These are phyloP conservation scores for Ettlia oleoabundans DNA, from an alignment of 139 green algal species.

Conservation along the genomic window DNA sequence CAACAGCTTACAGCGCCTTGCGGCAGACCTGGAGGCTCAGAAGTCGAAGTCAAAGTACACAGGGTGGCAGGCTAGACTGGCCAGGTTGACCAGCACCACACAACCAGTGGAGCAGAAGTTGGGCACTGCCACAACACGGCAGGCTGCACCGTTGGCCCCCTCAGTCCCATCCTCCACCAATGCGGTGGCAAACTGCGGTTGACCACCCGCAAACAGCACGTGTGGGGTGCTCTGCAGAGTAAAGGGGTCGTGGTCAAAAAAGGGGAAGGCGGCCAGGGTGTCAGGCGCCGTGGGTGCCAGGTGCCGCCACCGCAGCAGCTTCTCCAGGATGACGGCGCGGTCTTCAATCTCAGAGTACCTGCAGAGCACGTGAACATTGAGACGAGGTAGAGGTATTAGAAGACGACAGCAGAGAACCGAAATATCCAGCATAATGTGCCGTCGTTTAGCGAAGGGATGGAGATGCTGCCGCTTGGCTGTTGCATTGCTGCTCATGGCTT, in stretches of 20 bases:
- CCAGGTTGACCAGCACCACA: slow-evolving; percentile 88
- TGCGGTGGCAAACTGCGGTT: slow-evolving; percentile 79
- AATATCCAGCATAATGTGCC: too few species aligned
- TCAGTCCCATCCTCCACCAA: slow-evolving; percentile 65
- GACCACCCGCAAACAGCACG: slow-evolving; percentile 94
- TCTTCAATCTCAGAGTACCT: slow-evolving; percentile 61
- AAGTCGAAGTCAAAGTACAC: slow-evolving; percentile 69
- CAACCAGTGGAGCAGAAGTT: slow-evolving; percentile 72
- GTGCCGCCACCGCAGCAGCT: slow-evolving; percentile 87
- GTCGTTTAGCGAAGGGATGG: too few species aligned
- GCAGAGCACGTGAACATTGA: neutral
- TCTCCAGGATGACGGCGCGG: slow-evolving; percentile 72
- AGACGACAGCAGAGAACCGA: neutral
- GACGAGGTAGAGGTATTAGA: neutral
- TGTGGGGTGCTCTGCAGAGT: slow-evolving; percentile 86
- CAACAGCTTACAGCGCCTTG: too few species aligned
- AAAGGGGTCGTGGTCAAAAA: slow-evolving; percentile 91
- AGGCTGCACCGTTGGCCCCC: slow-evolving; percentile 23
- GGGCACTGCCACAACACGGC: slow-evolving; percentile 81
- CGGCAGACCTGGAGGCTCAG: neutral
- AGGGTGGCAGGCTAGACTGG: slow-evolving; percentile 78
- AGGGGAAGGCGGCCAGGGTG: slow-evolving; percentile 95
- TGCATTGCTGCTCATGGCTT: too few species aligned
- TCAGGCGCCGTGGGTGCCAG: slow-evolving; percentile 95
- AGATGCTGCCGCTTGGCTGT: too few species aligned